A percentile compares a stretch with the other conserved stretches of the same genome.
Evolutionary conservation across 1,284 basidiomycete species (phyloP).

Genomic region (Tilletia caries): DNA sequence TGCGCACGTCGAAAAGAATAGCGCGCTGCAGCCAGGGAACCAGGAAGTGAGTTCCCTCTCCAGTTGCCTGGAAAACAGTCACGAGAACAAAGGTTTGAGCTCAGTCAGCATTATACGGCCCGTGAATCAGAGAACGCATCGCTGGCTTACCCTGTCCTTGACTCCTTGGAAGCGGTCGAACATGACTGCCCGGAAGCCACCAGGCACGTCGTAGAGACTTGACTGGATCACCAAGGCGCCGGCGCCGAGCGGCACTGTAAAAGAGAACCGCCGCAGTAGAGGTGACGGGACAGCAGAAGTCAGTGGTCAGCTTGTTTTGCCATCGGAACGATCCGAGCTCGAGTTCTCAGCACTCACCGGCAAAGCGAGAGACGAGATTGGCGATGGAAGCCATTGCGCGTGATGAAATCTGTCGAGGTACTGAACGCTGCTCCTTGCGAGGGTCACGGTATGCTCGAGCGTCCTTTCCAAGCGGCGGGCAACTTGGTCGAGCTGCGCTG

Average conservation of each 20-base stretch:
- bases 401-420: too few relatives aligned
- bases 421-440: too few relatives aligned
- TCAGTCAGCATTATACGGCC: conserved; percentile 8
- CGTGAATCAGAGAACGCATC: background rate
- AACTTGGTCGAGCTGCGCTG: too few relatives aligned
- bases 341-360: background rate
- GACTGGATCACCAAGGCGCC: conserved; percentile 53
- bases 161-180: conserved; percentile 97
- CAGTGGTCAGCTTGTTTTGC: background rate
- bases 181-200: conserved; percentile 89
- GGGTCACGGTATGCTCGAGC: too few relatives aligned
- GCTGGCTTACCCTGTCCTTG: conserved; percentile 27
- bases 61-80: conserved; percentile 22
- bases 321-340: background rate
- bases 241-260: conserved; percentile 51
- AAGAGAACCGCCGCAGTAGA: background rate
- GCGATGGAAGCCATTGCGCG: background rate
- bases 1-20: conserved; percentile 94
- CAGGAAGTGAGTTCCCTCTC: conserved; percentile 91
- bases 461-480: too few relatives aligned
- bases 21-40: conserved; percentile 85
- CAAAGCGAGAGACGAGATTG: conserved; percentile 7
- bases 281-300: background rate
- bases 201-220: conserved; percentile 54
- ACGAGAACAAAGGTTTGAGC: too few relatives aligned